A percentile compares a stretch with the other conserved stretches of the same genome.
These are phyloP conservation scores for Xanthoconium stramineum DNA, from an alignment of 768 basidiomycete species.

Conservation along the genomic window DNA sequence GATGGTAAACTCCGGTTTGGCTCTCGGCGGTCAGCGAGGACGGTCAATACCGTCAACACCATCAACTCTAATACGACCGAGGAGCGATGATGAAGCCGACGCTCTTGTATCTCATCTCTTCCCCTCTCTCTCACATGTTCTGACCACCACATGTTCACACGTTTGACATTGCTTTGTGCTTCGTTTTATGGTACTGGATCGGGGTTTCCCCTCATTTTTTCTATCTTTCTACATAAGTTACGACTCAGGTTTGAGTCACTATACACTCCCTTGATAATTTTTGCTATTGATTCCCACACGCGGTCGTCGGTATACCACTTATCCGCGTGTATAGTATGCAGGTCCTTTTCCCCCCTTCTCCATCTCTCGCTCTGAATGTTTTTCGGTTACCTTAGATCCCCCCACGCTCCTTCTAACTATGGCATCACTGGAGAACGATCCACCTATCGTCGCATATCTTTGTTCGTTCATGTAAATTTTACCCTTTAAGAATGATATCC, in stretches of 20 bases:
- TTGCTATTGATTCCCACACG: slow-evolving; percentile 21
- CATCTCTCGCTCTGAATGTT: background rate
- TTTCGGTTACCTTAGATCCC: slow-evolving; percentile 3
- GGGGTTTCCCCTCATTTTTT: background rate
- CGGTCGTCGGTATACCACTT: slow-evolving; percentile 10
- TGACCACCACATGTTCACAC: background rate
- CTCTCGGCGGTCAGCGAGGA: slow-evolving; percentile 55
- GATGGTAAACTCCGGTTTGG: slow-evolving; percentile 74
- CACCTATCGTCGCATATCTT: slow-evolving; percentile 19
- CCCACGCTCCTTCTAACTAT: slow-evolving; percentile 18
- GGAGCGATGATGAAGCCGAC: slow-evolving; percentile 22
- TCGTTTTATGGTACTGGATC: slow-evolving; percentile 7
- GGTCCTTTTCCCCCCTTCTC: slow-evolving; percentile 17
- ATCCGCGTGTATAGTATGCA: slow-evolving; percentile 30
- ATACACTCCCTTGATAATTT: slow-evolving; percentile 34
- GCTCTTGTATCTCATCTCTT: background rate
- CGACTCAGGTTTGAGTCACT: slow-evolving; percentile 22
- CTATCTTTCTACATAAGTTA: slow-evolving; percentile 5
- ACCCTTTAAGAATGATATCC: slow-evolving; percentile 15
- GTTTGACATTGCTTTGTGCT: background rate
- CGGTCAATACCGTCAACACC: slow-evolving; percentile 28
- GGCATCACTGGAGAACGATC: slow-evolving; percentile 18
- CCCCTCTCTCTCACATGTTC: background rate
- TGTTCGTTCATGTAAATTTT: slow-evolving; percentile 22
- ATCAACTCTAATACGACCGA: slow-evolving; percentile 21